Evolutionary conservation across 2,329 filamentous ascomycete species (phyloP).

Genomic region (Eutypa lata): DNA sequence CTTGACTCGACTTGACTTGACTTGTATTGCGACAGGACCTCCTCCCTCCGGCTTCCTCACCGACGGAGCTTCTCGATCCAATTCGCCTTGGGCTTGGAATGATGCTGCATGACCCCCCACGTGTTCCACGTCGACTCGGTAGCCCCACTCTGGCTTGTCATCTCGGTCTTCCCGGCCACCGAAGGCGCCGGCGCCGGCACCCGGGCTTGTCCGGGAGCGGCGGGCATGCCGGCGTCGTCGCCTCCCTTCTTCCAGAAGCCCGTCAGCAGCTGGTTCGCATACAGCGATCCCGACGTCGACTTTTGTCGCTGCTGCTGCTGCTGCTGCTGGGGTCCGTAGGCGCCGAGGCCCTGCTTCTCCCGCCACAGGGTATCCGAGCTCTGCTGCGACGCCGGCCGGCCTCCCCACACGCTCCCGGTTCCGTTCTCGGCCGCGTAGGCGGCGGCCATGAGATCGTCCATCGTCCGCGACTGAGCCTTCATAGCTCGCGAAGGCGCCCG

Average conservation of each 20-base stretch:
- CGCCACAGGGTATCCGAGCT: background rate
- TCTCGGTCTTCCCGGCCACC: conserved; percentile 13
- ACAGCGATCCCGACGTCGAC: background rate
- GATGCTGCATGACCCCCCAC: conserved; percentile 15
- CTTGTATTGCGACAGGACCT: conserved; percentile 5
- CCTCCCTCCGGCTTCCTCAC: conserved; percentile 9
- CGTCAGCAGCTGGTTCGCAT: background rate
- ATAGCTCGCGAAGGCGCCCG: background rate
- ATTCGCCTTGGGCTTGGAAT: conserved; percentile 9
- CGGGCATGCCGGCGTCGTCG: background rate
- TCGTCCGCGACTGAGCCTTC: conserved; percentile 11
- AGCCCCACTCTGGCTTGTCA: conserved; percentile 5
- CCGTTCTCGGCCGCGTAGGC: conserved; percentile 17
- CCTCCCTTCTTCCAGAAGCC: background rate
- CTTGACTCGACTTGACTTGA: background rate
- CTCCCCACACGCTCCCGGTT: conserved; percentile 4
- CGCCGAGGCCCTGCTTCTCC: background rate
- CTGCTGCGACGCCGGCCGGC: background rate
- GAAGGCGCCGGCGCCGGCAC: conserved; percentile 8
- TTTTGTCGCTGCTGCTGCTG: background rate
- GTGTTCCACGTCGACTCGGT: conserved; percentile 19
- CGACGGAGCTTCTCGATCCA: conserved; percentile 17
- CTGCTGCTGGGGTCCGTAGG: background rate
- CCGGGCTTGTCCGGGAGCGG: conserved; percentile 3
- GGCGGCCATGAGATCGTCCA: conserved; percentile 17